Base-by-base conservation (phyloP, 1,284 basidiomycete species). In the Limonomyces culmigenus region DNA sequence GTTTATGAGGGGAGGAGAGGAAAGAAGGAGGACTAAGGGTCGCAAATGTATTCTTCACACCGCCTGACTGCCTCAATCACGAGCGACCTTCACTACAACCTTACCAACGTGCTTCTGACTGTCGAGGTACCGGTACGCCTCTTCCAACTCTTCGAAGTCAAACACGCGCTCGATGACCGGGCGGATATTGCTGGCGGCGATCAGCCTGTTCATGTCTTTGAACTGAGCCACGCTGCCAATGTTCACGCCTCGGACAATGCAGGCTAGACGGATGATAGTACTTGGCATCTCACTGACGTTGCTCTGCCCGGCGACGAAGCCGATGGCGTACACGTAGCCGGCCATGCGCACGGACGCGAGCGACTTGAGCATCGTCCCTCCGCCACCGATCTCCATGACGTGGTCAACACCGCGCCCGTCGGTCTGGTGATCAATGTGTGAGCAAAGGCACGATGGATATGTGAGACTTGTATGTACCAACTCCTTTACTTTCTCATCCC, bases 301-400 rank as follows among this genome's bases (percentile, higher is more conserved):
- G 19, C 44, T 42, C 32, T 36, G 32, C 42, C 46, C 30, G 20
- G 19, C 4, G 29, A 14, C 35, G 16, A 19, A 5, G n/a, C 6
- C 61, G 32, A 66, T 60, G 21, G 56, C 43, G 41, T 50, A 45
- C 41, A 66, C 53, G 19, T 51, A 45, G 5, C 63, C 63, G 3
- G 52, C 59, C 14, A 45, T 47, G 14, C 50, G 46, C 36, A 61
- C 46, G 19, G 52, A 48, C 19, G 49, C 49, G 43, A 60, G 44
- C 5, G 54, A 52, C 44, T 60, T 56, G 21, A 48, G 44, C 5
- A 66, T 40, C 19, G 62, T 65, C 6, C 54, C 59, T 2, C 54
- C 37, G 1, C 63, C 63, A 17, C 63, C 63, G 23, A 51, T 45
- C 39, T 67, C 63, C 43, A 65, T 41, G 32, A 67, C 47, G 41